Evolutionary conservation across 352 stramenopile species (phyloP), one percentile per base, ranked within the genome.

Genomic region (Globisporangium uncinulatum): DNA sequence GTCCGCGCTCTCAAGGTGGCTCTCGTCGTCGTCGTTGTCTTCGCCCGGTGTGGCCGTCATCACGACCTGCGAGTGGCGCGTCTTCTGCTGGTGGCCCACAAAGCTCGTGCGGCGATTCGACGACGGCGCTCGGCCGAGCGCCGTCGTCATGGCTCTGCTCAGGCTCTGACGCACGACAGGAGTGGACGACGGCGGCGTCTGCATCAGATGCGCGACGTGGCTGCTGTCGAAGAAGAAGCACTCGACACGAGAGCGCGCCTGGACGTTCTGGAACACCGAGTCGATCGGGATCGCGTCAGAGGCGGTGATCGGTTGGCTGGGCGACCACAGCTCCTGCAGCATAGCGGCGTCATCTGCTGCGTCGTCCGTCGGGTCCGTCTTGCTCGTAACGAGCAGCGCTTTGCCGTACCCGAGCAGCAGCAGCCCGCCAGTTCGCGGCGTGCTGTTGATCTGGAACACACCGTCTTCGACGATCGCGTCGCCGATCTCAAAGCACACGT

Each of bases 181-280:
- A 1, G 10, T 29, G 14, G 65, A 57, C 32, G 65, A 57, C 32
- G 61, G 14, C 3, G 44, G 6, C 6, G 48, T 41, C n/a, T 20
- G 42, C 13, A 65, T 52, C 20, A 53, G 32, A 32, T 67, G 56
- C 6, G 51, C 56, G 50, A 83, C 45, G 66, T 79, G 63, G 3
- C 5, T 47, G 0, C 55, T 50, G 21, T 84, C 76, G 15, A 89
- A 61, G 56, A 75, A 86, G 52, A 79, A 87, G 29, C 79, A 89
- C 47, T 85, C 74, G 14, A 83, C 74, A 9, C 60, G 64, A 11
- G 70, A 74, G 2, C 65, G 55, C 10, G 79, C 79, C 57, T 77
- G 62, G 34, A 77, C 43, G 44, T 72, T 66, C n/a, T 62, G 24
- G 20, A 71, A 71, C 21, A 6, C 41, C 19, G 62, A 37, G 3